These are phyloP conservation scores for Lodderomyces parapsilosis DNA, from an alignment of 1,139 yeast species.

Conservation along the genomic window DNA sequence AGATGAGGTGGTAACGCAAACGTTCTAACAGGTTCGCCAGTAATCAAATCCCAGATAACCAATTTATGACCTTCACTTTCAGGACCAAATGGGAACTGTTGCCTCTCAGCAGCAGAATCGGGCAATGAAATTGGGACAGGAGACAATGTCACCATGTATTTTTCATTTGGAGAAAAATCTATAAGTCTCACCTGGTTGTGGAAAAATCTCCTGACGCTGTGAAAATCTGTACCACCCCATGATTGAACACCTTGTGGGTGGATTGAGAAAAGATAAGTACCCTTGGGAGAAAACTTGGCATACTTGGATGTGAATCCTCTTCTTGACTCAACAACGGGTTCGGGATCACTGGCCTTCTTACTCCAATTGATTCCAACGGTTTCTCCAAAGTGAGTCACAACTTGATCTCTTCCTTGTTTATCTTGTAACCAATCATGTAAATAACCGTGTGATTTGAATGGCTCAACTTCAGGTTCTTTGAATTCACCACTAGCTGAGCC, in stretches of 20 bases:
- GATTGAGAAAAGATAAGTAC: slow-evolving; percentile 81
- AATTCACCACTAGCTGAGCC: slow-evolving; percentile 66
- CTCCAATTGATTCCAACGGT: slow-evolving; percentile 88
- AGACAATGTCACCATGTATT: slow-evolving; percentile 86
- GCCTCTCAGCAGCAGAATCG: slow-evolving; percentile 61
- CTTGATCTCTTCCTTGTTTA: slow-evolving; percentile 87
- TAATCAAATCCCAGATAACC: slow-evolving; percentile 87
- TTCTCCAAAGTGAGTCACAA: slow-evolving; percentile 75
- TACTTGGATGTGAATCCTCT: slow-evolving; percentile 83
- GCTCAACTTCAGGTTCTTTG: slow-evolving; percentile 68
- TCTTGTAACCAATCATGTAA: slow-evolving; percentile 91
- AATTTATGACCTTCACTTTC: slow-evolving; percentile 92
- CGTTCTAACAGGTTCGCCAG: slow-evolving; percentile 83
- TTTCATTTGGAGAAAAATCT: slow-evolving; percentile 92
- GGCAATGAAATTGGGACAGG: slow-evolving; percentile 79
- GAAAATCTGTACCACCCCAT: slow-evolving; percentile 90
- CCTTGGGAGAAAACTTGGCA: slow-evolving; percentile 91
- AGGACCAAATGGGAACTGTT: slow-evolving; percentile 77
- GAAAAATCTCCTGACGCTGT: slow-evolving; percentile 71
- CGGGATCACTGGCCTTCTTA: slow-evolving; percentile 73
- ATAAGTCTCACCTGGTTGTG: slow-evolving; percentile 90
- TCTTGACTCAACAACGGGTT: slow-evolving; percentile 75
- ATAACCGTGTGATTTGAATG: slow-evolving; percentile 74
- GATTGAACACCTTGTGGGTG: slow-evolving; percentile 95
- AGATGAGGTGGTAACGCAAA: slow-evolving; percentile 85